Evolutionary conservation across 1,284 basidiomycete genomes (phyloP), one percentile per base, ranked within the genome.

Genomic region (Malassezia globosa): DNA sequence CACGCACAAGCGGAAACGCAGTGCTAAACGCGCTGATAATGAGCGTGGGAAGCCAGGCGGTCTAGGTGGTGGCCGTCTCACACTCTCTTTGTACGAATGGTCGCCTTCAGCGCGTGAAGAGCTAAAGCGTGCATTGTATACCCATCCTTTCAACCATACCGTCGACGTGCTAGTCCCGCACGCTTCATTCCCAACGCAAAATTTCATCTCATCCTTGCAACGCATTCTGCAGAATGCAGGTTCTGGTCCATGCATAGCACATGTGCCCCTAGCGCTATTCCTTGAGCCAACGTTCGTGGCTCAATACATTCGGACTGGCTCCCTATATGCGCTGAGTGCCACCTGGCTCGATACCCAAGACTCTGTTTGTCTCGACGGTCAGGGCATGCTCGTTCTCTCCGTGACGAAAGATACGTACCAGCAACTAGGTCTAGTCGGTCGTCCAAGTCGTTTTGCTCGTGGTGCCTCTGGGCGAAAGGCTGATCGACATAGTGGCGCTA

Each of bases 331-430:
- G 7, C 51, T 69, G 18, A 62, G 59, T 34, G 35, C 48, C n/a
- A 53, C 49, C 8, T 37, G 33, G 18, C 43, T 60, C 6, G 55
- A 58, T 26, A 40, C 50, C 4, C 55, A 68, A 8, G 67, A 69
- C 38, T 51, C 56, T 14, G 48, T 59, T 10, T 68, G 65, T 46
- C 40, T 69, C 10, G 62, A 68, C 37, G 65, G 65, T 1, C 59
- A 64, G 18, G 54, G 53, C 19, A 61, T 57, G n/a, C 58, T 69
- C 3, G 52, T 64, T 14, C 61, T 69, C 2, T 65, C 63, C 3
- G 55, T 69, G 1, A 56, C 51, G 40, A 63, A 63, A 35, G 63
- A 66, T n/a, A 69, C 67, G 11, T 69, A 69, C 39, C 65, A 66
- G 38, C 59, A 59, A 4, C 58, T 69, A 2, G 67, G 67, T 11